Percentiles rank a stretch among this genome's conserved stretches.
Conservation (phyloP, 2,329 filamentous ascomycete species). For the Phyllosticta citrichinensis region DNA sequence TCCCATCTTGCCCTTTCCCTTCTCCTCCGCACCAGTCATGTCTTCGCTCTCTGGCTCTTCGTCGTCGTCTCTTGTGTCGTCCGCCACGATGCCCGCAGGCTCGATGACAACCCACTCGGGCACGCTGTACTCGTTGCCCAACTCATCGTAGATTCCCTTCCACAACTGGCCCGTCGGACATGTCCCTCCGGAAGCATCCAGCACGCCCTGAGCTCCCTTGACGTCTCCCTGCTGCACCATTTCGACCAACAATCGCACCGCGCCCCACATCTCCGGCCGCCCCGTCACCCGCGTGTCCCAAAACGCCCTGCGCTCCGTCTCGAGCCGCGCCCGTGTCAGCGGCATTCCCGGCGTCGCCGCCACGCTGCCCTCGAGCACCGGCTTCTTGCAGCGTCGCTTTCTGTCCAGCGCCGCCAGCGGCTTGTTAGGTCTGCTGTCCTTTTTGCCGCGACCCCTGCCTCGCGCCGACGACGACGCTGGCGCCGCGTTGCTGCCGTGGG, state of each 20-base stretch:
- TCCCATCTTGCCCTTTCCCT: conserved; percentile 24
- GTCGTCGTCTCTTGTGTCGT: conserved; percentile 17
- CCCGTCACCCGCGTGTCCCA: conserved; percentile 85
- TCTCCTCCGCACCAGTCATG: conserved; percentile 19
- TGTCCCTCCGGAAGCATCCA: conserved; percentile 59
- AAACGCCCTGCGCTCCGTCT: conserved; percentile 67
- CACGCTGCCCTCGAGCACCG: conserved; percentile 5
- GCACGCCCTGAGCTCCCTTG: conserved; percentile 59
- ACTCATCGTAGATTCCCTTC: conserved; percentile 35
- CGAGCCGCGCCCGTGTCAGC: conserved; percentile 52
- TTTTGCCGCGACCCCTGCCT: not conserved
- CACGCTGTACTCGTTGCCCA: conserved; percentile 33
- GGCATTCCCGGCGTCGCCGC: conserved; percentile 39
- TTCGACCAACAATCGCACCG: conserved; percentile 57
- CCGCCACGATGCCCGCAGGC: conserved; percentile 30
- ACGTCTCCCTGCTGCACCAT: conserved; percentile 49
- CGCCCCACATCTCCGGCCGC: conserved; percentile 68
- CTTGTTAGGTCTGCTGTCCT: conserved; percentile 3
- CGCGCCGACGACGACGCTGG: not conserved
- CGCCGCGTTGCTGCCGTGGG: not conserved
- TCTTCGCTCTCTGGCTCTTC: conserved; percentile 14
- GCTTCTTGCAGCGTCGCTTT: conserved; percentile 1
- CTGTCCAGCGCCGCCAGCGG: conserved; percentile 4
- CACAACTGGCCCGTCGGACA: conserved; percentile 34
- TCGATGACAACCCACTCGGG: conserved; percentile 37